Conservation (phyloP, 2,329 filamentous ascomycete genomes). For the Trichoderma brevicompactum region DNA sequence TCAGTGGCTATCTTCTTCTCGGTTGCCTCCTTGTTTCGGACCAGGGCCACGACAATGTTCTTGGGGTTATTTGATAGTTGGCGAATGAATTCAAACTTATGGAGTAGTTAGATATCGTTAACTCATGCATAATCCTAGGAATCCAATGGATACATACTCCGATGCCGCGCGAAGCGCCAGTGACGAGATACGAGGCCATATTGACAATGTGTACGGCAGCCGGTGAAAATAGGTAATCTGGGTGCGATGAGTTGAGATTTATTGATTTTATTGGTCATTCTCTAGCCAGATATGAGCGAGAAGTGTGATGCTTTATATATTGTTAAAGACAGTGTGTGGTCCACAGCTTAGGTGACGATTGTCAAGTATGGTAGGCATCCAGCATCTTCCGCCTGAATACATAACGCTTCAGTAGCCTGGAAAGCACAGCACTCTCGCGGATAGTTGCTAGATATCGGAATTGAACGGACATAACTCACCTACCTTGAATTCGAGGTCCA, state of each 20-base stretch:
- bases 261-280: too few species aligned
- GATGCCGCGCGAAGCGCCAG: neutral
- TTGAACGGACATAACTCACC: neutral
- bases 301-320: too few species aligned
- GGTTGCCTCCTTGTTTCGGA: neutral
- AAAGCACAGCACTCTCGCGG: neutral
- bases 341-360: too few species aligned
- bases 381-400: neutral
- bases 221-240: neutral
- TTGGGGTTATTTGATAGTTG: neutral
- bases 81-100: too few species aligned
- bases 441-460: neutral
- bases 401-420: neutral
- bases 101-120: too few species aligned
- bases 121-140: neutral
- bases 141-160: neutral
- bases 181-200: neutral
- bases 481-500: neutral
- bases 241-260: too few species aligned
- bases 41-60: neutral
- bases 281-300: too few species aligned
- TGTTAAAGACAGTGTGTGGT: too few species aligned
- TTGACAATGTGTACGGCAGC: neutral
- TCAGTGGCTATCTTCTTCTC: neutral
- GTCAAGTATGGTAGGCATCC: neutral